Percentiles rank a stretch among this genome's conserved stretches.
Conservation (phyloP, 179 eudicot genomes). For the Silene noctiflora region DNA sequence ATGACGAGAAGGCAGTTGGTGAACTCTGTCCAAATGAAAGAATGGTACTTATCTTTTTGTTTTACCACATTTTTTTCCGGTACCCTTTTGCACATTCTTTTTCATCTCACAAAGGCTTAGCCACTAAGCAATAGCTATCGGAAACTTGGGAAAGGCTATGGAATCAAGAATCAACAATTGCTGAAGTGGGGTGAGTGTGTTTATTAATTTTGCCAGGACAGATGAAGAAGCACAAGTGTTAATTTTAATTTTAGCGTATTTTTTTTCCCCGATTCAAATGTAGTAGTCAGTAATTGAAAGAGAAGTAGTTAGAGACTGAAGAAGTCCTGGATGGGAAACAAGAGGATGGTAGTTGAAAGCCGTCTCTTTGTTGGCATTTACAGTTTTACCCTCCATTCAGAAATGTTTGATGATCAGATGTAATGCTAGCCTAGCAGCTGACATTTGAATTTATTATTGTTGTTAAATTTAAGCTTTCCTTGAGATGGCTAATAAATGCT, state of each 20-base stretch:
- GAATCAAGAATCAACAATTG: slow-evolving; percentile 5
- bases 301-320: background rate
- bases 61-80: slow-evolving; percentile 22
- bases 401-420: slow-evolving; percentile 18
- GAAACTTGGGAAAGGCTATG: slow-evolving; percentile 7
- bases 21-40: too few species aligned
- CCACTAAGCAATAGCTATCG: slow-evolving; percentile 16
- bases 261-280: background rate
- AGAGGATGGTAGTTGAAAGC: background rate
- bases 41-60: background rate
- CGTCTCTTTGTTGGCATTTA: too few species aligned
- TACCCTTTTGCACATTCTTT: slow-evolving; percentile 36
- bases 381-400: background rate
- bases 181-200: background rate
- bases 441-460: slow-evolving; percentile 27
- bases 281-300: background rate
- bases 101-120: slow-evolving; percentile 33
- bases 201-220: background rate
- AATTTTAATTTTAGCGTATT: background rate
- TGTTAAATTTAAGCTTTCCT: slow-evolving; percentile 23
- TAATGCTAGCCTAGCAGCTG: slow-evolving; percentile 34
- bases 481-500: slow-evolving; percentile 43
- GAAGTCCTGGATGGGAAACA: slow-evolving; percentile 11
- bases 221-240: background rate
- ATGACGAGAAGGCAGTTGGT: too few species aligned